Conservation (phyloP, 106 monocot species). For the Acorus gramineus region DNA sequence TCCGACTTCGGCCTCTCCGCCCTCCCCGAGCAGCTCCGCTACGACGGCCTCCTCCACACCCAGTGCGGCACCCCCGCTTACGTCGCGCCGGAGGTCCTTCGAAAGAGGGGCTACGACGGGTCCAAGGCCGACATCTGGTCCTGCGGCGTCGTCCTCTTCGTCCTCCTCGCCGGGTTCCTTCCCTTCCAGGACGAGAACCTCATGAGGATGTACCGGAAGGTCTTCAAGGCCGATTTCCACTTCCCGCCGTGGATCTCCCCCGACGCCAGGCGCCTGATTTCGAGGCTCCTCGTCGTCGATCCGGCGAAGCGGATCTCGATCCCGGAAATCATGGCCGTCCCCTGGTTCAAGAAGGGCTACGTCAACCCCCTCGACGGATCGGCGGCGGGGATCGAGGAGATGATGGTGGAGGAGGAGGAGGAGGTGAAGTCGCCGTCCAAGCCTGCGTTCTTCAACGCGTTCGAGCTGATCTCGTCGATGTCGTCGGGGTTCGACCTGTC, state of each 20-base stretch:
- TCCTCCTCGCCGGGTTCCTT: slow-evolving; percentile 14
- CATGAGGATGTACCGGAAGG: slow-evolving; percentile 18
- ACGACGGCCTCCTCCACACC: slow-evolving; percentile 22
- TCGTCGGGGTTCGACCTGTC: slow-evolving; percentile 43
- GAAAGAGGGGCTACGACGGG: slow-evolving; percentile 17
- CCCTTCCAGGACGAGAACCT: slow-evolving; percentile 22
- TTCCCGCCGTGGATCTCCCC: slow-evolving; percentile 38
- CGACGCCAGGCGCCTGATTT: slow-evolving; percentile 27
- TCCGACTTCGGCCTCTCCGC: slow-evolving; percentile 27
- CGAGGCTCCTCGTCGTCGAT: slow-evolving; percentile 43
- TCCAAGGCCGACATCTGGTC: slow-evolving; percentile 16
- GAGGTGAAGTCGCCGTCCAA: not conserved
- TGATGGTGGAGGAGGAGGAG: not conserved
- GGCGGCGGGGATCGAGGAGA: not conserved
- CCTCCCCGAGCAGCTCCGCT: slow-evolving; percentile 19
- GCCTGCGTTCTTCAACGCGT: slow-evolving; percentile 44
- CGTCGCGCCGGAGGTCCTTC: slow-evolving; percentile 23
- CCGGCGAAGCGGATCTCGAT: slow-evolving; percentile 23
- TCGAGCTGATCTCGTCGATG: slow-evolving; percentile 44
- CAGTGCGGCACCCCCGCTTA: slow-evolving; percentile 26
- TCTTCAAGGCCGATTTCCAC: slow-evolving; percentile 34
- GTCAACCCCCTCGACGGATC: not conserved
- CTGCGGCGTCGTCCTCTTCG: slow-evolving; percentile 20
- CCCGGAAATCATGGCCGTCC: slow-evolving; percentile 11
- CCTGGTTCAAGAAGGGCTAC: slow-evolving; percentile 26